phyloP scores from a whole-genome alignment of 2,329 filamentous ascomycete species.

The Endoconidiophora laricicola region DNA sequence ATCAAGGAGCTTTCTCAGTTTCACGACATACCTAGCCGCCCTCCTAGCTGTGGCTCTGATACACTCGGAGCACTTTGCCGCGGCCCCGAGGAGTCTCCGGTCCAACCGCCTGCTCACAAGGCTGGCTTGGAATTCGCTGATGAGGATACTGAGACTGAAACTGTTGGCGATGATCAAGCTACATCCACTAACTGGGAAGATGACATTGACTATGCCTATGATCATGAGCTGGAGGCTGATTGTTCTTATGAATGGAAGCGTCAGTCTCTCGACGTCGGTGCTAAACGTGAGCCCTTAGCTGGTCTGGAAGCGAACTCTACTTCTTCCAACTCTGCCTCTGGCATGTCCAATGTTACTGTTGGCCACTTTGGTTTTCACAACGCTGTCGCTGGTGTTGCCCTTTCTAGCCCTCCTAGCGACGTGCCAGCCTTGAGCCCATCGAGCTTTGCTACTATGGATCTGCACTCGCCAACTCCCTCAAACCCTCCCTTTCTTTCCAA shows the following conservation, averaged over 20 bases:
- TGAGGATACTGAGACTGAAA: slow-evolving; percentile 16
- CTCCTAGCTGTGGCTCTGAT: slow-evolving; percentile 33
- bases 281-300: slow-evolving; percentile 13
- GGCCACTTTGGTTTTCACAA: slow-evolving; percentile 15
- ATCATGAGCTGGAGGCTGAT: slow-evolving; percentile 49
- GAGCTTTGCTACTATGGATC: slow-evolving; percentile 24
- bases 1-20: slow-evolving; percentile 28
- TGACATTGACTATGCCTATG: slow-evolving; percentile 55
- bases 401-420: slow-evolving; percentile 20
- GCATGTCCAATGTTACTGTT: slow-evolving; percentile 17
- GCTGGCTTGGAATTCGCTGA: slow-evolving; percentile 23
- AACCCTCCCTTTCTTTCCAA: slow-evolving; percentile 25
- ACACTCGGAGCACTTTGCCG: slow-evolving; percentile 26
- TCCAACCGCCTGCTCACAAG: no score
- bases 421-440: slow-evolving; percentile 33
- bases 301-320: slow-evolving; percentile 1
- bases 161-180: slow-evolving; percentile 17
- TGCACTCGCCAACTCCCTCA: slow-evolving; percentile 31
- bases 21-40: slow-evolving; percentile 19
- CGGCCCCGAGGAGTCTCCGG: background rate
- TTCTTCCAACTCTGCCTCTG: background rate
- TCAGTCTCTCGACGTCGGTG: slow-evolving; percentile 30
- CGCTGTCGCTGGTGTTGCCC: slow-evolving; percentile 5
- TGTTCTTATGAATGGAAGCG: slow-evolving; percentile 51
- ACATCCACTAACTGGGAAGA: slow-evolving; percentile 44